Percentiles rank a stretch among this genome's conserved stretches.
phyloP scores from a whole-genome alignment of 78 protist species.

The Cyanophora paradoxa region DNA sequence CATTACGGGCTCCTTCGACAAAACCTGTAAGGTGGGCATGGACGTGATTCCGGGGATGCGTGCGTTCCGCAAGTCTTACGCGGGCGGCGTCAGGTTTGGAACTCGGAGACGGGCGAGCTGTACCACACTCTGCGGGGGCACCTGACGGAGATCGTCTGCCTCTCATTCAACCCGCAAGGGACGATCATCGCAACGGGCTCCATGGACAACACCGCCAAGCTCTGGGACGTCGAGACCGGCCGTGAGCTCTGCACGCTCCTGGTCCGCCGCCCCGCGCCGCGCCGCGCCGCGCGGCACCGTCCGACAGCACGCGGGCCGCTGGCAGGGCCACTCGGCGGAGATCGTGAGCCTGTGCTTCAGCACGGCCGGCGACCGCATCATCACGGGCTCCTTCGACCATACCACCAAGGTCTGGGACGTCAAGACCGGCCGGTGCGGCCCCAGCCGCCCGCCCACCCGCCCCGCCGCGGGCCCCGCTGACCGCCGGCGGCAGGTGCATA shows the following conservation, averaged over 20 bases:
- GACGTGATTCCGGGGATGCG: too few species aligned
- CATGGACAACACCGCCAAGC: constrained; percentile 58
- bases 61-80: neutral
- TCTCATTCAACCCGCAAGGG: constrained; percentile 47
- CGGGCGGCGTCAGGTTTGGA: constrained; percentile 27
- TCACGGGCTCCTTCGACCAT: constrained; percentile 68
- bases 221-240: constrained; percentile 57
- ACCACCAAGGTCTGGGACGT: constrained; percentile 58
- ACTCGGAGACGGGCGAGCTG: constrained; percentile 41
- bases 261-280: neutral
- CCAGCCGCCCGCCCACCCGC: neutral
- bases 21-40: constrained; percentile 39
- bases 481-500: neutral
- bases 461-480: neutral
- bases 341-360: constrained; percentile 49
- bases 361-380: constrained; percentile 22
- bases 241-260: constrained; percentile 27
- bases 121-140: constrained; percentile 62
- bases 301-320: too few species aligned
- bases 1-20: constrained; percentile 65
- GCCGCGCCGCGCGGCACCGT: neutral
- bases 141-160: constrained; percentile 54
- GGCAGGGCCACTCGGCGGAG: constrained; percentile 58
- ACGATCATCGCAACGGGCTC: constrained; percentile 54
- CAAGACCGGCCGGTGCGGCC: constrained; percentile 23